Evolutionary conservation across 371 early-diverging fungal genomes (phyloP).

Genomic region (Nematocida minor): DNA sequence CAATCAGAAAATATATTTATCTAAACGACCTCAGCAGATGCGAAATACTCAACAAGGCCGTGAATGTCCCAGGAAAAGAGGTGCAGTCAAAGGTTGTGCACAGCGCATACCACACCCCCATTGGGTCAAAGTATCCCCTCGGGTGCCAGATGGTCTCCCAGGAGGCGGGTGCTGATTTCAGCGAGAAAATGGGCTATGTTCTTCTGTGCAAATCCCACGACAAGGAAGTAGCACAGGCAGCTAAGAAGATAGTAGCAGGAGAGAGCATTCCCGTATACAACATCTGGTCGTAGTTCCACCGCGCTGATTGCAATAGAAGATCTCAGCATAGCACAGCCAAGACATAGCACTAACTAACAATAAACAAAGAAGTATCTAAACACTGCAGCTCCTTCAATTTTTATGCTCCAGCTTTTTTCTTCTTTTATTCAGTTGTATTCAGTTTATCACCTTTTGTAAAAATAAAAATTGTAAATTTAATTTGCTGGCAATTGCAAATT

Average conservation of each 20-base stretch:
- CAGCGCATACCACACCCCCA: conserved; percentile 30
- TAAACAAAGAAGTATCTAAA: not conserved
- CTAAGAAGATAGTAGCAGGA: not conserved
- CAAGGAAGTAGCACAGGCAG: not conserved
- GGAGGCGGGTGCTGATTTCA: not conserved
- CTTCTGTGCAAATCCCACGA: conserved; percentile 18
- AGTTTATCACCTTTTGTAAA: not conserved
- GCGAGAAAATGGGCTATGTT: not conserved
- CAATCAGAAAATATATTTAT: conserved; percentile 39
- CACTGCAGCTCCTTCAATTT: not conserved
- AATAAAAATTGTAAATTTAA: not conserved
- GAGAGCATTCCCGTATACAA: conserved; percentile 26
- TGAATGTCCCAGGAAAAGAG: not conserved
- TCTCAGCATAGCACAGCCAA: not conserved
- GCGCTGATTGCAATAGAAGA: too few species aligned
- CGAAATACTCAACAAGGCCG: conserved; percentile 48
- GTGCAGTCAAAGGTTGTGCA: conserved; percentile 14
- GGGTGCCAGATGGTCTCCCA: conserved; percentile 33
- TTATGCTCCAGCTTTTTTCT: not conserved
- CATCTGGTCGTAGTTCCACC: conserved; percentile 16
- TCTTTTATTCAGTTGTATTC: not conserved
- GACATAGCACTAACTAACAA: not conserved
- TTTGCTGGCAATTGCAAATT: not conserved
- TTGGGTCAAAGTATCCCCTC: conserved; percentile 16
- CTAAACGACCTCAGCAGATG: conserved; percentile 10